phyloP scores from a whole-genome alignment of 176 grass and related monocot species.

The Lolium perenne region DNA sequence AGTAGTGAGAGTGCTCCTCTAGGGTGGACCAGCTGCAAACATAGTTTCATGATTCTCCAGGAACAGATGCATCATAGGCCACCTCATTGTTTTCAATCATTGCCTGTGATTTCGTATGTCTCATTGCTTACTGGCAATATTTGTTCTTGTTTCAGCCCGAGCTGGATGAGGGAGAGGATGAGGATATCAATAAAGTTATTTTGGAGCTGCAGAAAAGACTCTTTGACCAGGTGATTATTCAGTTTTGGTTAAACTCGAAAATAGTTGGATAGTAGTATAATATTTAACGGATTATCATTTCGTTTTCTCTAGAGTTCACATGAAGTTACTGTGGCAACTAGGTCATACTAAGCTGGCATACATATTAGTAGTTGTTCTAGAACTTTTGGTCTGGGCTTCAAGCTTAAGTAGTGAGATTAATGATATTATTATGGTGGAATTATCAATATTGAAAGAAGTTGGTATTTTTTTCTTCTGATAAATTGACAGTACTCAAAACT shows the following conservation, averaged over 20 bases:
- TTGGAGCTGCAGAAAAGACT: constrained; percentile 69
- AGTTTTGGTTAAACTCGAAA: constrained; percentile 5
- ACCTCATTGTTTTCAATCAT: constrained; percentile 18
- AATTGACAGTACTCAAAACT: background rate
- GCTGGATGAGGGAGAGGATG: constrained; percentile 63
- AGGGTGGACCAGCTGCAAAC: background rate
- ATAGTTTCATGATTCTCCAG: background rate
- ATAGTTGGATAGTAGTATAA: background rate
- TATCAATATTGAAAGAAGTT: background rate
- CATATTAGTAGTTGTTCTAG: constrained; percentile 18
- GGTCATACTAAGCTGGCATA: background rate
- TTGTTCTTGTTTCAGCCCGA: constrained; percentile 55
- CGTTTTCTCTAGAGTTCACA: constrained; percentile 1
- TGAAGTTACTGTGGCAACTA: constrained; percentile 6
- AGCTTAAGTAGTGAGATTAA: background rate
- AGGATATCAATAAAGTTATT: constrained; percentile 62
- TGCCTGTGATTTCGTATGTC: background rate
- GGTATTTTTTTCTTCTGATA: background rate
- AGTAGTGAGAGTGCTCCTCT: background rate
- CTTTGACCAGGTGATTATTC: constrained; percentile 54
- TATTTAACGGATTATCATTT: background rate
- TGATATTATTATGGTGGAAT: background rate
- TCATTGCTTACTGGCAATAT: constrained; percentile 18
- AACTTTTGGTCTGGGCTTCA: constrained; percentile 15
- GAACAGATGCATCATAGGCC: constrained; percentile 4